Percentiles rank a stretch among this genome's conserved stretches.
phyloP scores from a whole-genome alignment of 2,329 filamentous ascomycete species.

The Fusarium temperatum region DNA sequence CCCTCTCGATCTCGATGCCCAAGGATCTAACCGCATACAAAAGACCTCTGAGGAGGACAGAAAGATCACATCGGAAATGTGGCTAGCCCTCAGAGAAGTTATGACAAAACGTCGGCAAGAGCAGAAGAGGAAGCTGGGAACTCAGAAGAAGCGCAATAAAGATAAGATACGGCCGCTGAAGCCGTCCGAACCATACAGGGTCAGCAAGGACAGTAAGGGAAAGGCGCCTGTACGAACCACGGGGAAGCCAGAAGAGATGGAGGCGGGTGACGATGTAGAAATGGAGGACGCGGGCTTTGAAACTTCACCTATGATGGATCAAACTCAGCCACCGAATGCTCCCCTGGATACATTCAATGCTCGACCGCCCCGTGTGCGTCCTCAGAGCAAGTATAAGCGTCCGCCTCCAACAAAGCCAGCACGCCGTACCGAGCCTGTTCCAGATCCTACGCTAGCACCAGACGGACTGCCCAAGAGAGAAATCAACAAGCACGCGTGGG shows the following conservation, averaged over 20 bases:
- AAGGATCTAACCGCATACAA: background rate
- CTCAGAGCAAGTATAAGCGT: background rate
- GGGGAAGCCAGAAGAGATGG: background rate
- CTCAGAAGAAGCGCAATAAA: background rate
- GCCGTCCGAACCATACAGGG: background rate
- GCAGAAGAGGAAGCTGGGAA: background rate
- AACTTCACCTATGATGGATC: background rate
- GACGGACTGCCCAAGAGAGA: background rate
- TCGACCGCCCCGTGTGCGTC: background rate
- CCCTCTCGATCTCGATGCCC: background rate
- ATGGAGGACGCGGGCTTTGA: background rate
- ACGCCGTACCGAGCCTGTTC: background rate
- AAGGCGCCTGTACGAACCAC: background rate
- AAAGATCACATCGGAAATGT: background rate
- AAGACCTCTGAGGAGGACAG: background rate
- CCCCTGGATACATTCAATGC: background rate
- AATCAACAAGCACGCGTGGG: background rate
- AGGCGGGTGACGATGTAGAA: background rate
- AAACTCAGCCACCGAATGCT: background rate
- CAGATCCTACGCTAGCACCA: background rate
- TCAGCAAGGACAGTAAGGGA: background rate
- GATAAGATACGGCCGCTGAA: background rate
- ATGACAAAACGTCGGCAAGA: background rate
- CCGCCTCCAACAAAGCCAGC: background rate
- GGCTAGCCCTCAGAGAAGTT: background rate